Evolutionary conservation across 345 rosid genomes (phyloP).

Genomic region (Trapa incisa): DNA sequence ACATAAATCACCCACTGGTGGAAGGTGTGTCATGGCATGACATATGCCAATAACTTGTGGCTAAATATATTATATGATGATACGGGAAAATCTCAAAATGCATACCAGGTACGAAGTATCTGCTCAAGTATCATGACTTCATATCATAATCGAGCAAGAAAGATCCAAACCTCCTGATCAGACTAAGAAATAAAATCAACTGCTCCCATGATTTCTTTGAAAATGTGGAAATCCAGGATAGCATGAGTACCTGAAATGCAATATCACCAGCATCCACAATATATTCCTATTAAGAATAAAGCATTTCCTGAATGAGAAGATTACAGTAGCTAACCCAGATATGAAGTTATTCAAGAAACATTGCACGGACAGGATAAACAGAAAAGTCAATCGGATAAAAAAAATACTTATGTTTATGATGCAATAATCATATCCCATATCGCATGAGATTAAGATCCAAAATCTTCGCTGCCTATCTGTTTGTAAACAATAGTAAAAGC

Average conservation of each 20-base stretch:
- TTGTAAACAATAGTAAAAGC: not conserved
- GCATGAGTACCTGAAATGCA: slow-evolving; percentile 73
- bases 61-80: not conserved
- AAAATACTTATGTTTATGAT: not conserved
- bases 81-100: too few species aligned
- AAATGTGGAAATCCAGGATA: not conserved
- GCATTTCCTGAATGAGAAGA: not conserved
- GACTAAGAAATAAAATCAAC: not conserved
- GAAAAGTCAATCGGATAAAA: not conserved
- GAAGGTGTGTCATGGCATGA: not conserved
- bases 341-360: not conserved
- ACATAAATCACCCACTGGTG: not conserved
- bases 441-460: not conserved
- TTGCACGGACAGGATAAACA: not conserved
- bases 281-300: slow-evolving; percentile 52
- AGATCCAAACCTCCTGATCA: not conserved
- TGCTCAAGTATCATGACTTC: not conserved
- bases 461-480: not conserved
- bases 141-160: not conserved
- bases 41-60: not conserved
- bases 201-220: not conserved
- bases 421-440: not conserved
- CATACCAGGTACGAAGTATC: too few species aligned
- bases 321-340: not conserved
- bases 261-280: slow-evolving; percentile 98